Conservation (phyloP, 169 alveolate species). For the Eimeria falciformis region DNA sequence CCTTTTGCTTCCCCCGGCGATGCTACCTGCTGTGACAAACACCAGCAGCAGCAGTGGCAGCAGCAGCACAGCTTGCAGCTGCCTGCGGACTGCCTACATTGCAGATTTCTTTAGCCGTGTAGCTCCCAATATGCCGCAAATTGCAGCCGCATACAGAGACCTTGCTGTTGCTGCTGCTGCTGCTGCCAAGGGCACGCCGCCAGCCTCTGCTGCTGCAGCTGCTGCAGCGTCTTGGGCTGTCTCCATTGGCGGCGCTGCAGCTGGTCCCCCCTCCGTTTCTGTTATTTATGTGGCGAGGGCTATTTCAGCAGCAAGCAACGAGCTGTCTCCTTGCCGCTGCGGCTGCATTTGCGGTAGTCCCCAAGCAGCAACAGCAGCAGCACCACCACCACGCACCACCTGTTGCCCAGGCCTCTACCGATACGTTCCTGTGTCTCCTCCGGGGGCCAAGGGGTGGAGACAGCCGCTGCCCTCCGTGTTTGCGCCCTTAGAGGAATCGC, state of each 20-base stretch:
- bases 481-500: background rate
- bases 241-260: background rate
- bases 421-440: background rate
- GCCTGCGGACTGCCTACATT: background rate
- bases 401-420: constrained; percentile 25
- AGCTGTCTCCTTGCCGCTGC: constrained; percentile 43
- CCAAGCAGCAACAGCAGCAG: constrained; percentile 14
- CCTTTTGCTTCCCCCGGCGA: background rate
- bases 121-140: background rate
- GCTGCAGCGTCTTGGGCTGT: constrained; percentile 16
- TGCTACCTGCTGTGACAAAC: background rate
- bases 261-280: background rate
- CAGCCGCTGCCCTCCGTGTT: constrained; percentile 49
- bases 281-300: background rate
- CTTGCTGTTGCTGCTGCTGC: constrained; percentile 57
- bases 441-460: background rate
- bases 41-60: background rate
- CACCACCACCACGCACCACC: background rate
- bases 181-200: background rate
- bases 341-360: background rate
- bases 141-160: background rate
- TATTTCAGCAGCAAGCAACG: constrained; percentile 25
- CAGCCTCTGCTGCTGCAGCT: background rate
- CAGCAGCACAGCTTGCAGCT: constrained; percentile 38
- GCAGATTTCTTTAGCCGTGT: background rate